Evolutionary conservation across 345 rosid species (phyloP), one percentile per base, ranked within the genome.

Genomic region (Melaleuca quinquenervia): DNA sequence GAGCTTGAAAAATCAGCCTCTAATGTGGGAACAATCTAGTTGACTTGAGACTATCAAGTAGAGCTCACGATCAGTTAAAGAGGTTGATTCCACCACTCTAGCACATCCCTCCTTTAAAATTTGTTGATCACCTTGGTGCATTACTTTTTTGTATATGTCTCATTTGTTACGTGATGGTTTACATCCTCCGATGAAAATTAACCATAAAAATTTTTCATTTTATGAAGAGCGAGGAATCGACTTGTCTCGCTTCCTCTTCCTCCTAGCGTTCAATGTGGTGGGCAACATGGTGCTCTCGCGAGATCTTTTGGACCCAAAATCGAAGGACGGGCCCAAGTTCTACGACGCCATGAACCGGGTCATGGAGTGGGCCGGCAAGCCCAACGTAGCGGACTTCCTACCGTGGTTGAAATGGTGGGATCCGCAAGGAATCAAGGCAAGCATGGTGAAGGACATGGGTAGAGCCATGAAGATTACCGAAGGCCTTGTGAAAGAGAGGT

Each of bases 361-460:
- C 75, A 15, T 29, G 21, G 75, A 62, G 8, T 62, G 75, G 75
- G 44, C 75, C 2, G 21, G 75, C 75, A 62, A 62, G 44, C 75
- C 75, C 5, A 29, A 62, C 75, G 6, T 29, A 7, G 44, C 75
- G 6, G 22, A 29, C 44, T 62, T 29, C 7, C 24, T 87, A 0
- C 90, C 87, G 20, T 84, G 82, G 32, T 58, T 90, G 54, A 84
- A 41, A 70, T 32, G 52, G 53, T 41, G 82, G 26, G 89, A 90
- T 86, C 91, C 84, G 29, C 90, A 88, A n/a, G 87, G 89, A 32
- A n/a, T 90, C 45, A 88, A 52, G 83, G 87, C 64, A 82, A 74
- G 70, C 64, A 86, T 83, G 90, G 87, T 49, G 51, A 26, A 32
- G 50, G 87, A 88, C 50, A 29, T 29, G 75, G 75, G 75, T 29